Percentiles rank a stretch among this genome's conserved stretches.
Evolutionary conservation across 345 rosid genomes (phyloP).

Genomic region (Gossypium longicalyx): DNA sequence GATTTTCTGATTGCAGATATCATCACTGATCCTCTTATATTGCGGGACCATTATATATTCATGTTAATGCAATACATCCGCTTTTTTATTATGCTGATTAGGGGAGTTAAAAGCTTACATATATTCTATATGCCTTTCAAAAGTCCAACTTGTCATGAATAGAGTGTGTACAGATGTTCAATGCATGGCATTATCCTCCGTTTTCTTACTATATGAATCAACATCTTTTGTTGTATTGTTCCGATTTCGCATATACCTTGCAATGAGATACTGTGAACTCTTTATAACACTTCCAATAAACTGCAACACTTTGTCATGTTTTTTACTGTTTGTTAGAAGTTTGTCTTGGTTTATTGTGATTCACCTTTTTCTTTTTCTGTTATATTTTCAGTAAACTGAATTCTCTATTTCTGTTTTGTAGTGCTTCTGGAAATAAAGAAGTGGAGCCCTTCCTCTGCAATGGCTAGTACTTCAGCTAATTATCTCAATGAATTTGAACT

Average conservation of each 20-base stretch:
- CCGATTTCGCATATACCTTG: not conserved
- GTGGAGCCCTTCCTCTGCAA: conserved; percentile 57
- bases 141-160: not conserved
- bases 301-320: not conserved
- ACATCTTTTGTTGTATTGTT: not conserved
- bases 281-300: not conserved
- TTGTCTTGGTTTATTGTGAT: conserved; percentile 1
- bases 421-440: conserved; percentile 63
- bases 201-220: conserved; percentile 1
- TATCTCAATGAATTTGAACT: not conserved
- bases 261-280: not conserved
- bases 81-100: not conserved
- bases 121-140: not conserved
- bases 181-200: not conserved
- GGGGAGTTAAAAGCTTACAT: not conserved
- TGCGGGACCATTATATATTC: not conserved
- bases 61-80: not conserved
- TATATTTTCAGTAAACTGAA: not conserved
- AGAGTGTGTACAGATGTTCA: not conserved
- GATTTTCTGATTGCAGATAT: not conserved
- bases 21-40: not conserved
- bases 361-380: conserved; percentile 8
- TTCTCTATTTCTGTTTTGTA: conserved; percentile 25
- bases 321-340: not conserved
- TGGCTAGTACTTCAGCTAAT: conserved; percentile 40